Conservation (phyloP, 2,329 filamentous ascomycete species). For the Acrocalymma vagum region DNA sequence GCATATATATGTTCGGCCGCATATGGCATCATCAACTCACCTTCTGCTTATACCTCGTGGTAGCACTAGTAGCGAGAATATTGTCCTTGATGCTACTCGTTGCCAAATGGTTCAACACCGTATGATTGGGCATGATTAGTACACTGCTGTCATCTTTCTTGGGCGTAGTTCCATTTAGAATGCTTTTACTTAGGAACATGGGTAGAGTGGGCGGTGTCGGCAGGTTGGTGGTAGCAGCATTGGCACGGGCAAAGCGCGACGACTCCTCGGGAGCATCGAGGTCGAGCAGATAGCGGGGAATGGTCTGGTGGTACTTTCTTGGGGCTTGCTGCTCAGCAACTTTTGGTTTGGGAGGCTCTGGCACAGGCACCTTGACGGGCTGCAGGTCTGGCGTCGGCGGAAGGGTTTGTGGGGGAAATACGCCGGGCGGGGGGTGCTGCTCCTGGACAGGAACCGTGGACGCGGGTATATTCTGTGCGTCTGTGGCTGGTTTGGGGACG, state of each 20-base stretch:
- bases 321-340: conserved; percentile 50
- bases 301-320: conserved; percentile 73
- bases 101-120: conserved; percentile 92
- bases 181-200: conserved; percentile 91
- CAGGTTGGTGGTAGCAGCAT: conserved; percentile 78
- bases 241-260: conserved; percentile 76
- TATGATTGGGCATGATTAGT: conserved; percentile 95
- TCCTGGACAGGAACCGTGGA: conserved; percentile 35
- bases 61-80: conserved; percentile 92
- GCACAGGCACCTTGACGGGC: conserved; percentile 30
- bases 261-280: conserved; percentile 86
- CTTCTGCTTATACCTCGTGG: conserved; percentile 97
- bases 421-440: conserved; percentile 28
- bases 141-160: conserved; percentile 99
- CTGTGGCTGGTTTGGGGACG: conserved; percentile 50
- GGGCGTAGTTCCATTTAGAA: conserved; percentile 87
- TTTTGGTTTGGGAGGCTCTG: conserved; percentile 36
- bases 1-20: conserved; percentile 3
- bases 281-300: conserved; percentile 87
- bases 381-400: conserved; percentile 50
- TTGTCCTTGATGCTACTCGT: conserved; percentile 99
- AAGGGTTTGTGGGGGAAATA: conserved; percentile 48
- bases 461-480: conserved; percentile 24
- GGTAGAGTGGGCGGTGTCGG: conserved; percentile 85
- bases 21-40: conserved; percentile 54